Base-by-base conservation (phyloP, 2,329 filamentous ascomycete species). In the Scytalidium sp. region DNA sequence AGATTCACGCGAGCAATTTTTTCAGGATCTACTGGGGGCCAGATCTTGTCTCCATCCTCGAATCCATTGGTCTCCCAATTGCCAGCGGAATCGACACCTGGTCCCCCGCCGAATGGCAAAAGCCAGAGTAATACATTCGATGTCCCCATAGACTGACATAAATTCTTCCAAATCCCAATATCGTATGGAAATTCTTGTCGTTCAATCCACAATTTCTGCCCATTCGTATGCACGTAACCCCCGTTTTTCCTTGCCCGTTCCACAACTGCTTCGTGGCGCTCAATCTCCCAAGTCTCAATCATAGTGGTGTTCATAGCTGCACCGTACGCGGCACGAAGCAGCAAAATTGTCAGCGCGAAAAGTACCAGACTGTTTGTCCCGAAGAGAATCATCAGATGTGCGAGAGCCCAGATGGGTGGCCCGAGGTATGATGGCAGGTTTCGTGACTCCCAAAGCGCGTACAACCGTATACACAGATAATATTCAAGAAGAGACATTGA, bases 101-200 rank as follows among this genome's bases (percentile, higher is more conserved):
- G 81, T 17, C 68, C 72, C 27, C 75, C 73, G 2, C 83, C 76
- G 39, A 91, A 75, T 0, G 89, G 89, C 57, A 81, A 79, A 50
- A 90, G 70, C 89, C 89, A 94, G 6, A 76, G 64, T 0, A 90
- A 56, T 0, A 80, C 60, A 62, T 89, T 90, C 7, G 64, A 56
- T 0, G 81, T 84, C 3, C 88, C 87, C 86, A 94, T 92, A 15
- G 84, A 86, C 62, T 89, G 84, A 15, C 78, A 76, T 63, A 93
- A 75, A 65, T 95, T 95, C 29, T 71, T 65, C 70, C 82, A 90
- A 59, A 94, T 73, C 45, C 87, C 88, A 41, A 93, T 70, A 61
- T 95, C 89, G 68, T 91, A 94, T 0, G 89, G 90, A 59, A 90
- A 94, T 66, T 93, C 87, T 59, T 92, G 80, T 47, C 75, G 79